Evolutionary conservation across 495 filamentous ascomycete genomes (phyloP).

Genomic region (Neurospora sp.): DNA sequence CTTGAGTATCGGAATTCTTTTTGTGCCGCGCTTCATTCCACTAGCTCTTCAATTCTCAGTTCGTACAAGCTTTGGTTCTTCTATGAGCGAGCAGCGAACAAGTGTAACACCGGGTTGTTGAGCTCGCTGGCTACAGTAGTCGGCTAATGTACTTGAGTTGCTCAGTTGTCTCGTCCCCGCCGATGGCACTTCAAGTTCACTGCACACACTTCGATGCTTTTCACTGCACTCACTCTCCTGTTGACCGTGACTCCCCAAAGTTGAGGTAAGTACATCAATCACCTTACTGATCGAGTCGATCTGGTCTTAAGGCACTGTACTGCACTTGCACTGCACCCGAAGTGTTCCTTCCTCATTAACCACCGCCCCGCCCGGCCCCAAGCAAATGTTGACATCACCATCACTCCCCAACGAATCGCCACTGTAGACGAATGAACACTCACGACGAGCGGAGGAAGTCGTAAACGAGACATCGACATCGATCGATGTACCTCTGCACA

Average conservation of each 20-base stretch:
- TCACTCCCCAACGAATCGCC: not conserved
- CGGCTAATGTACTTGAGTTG: not conserved
- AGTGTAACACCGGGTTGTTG: not conserved
- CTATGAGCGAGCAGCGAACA: not conserved
- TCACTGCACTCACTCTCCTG: not conserved
- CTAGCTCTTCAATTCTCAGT: not conserved
- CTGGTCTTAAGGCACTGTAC: not conserved
- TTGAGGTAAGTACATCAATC: not conserved
- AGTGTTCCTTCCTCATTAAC: not conserved
- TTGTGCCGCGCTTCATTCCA: not conserved
- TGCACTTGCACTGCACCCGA: not conserved
- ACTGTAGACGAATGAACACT: not conserved
- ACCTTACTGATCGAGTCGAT: not conserved
- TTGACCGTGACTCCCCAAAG: not conserved
- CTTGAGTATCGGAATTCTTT: not conserved
- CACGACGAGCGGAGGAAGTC: not conserved
- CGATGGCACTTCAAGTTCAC: not conserved
- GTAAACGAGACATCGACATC: not conserved
- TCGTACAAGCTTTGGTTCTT: not conserved
- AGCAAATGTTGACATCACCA: not conserved
- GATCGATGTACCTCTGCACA: not conserved
- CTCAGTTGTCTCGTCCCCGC: not conserved
- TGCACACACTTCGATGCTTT: not conserved
- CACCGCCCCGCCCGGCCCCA: not conserved
- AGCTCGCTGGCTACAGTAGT: not conserved